These are phyloP conservation scores for Russula olivacea DNA, from an alignment of 768 basidiomycete genomes.

Conservation along the genomic window DNA sequence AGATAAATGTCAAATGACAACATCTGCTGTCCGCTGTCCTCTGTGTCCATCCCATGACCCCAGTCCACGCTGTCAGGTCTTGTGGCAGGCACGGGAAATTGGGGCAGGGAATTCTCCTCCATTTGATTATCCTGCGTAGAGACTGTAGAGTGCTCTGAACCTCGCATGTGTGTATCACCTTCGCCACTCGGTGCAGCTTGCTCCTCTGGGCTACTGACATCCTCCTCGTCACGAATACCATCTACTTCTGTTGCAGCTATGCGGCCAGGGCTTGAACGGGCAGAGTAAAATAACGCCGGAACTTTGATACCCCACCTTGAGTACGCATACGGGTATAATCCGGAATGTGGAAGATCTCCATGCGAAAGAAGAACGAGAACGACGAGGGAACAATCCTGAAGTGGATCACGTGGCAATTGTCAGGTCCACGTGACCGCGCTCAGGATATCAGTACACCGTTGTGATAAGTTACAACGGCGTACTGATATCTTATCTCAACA, in stretches of 20 bases:
- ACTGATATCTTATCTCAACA: no score
- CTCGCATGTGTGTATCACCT: slow-evolving; percentile 27
- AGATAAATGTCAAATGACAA: slow-evolving; percentile 95
- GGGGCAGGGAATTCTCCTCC: slow-evolving; percentile 26
- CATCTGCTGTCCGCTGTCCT: slow-evolving; percentile 67
- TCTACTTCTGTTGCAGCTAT: slow-evolving; percentile 88
- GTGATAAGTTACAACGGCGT: no score
- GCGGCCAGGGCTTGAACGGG: slow-evolving; percentile 95
- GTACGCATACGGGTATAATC: slow-evolving; percentile 90
- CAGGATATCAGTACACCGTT: no score
- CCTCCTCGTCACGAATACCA: slow-evolving; percentile 69
- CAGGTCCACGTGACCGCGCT: no score
- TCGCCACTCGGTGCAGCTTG: neutral
- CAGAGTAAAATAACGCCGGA: slow-evolving; percentile 87
- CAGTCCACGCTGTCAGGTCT: slow-evolving; percentile 53
- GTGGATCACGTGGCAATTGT: no score
- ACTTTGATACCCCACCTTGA: slow-evolving; percentile 83
- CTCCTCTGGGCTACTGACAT: slow-evolving; percentile 35
- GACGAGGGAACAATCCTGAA: slow-evolving; percentile 71
- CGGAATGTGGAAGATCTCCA: slow-evolving; percentile 83
- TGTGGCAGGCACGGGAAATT: slow-evolving; percentile 2
- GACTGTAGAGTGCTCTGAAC: slow-evolving; percentile 30
- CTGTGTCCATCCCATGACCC: slow-evolving; percentile 54
- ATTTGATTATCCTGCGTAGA: slow-evolving; percentile 30
- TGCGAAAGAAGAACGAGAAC: slow-evolving; percentile 93